phyloP scores from a whole-genome alignment of 2,329 filamentous ascomycete species.

The Nemania sp. region DNA sequence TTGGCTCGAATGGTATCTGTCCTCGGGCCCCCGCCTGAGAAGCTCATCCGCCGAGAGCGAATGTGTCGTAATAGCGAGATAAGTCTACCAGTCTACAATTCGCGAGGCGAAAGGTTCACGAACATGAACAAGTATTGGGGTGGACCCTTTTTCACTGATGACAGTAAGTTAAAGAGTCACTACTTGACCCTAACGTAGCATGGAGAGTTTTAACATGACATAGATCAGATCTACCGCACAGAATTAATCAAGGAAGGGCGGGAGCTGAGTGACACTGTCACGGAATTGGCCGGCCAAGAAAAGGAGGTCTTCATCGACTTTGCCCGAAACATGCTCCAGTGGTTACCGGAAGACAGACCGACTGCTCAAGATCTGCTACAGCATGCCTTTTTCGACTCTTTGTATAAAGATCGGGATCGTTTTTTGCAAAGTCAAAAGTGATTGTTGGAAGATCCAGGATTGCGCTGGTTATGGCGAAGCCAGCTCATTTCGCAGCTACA shows the following conservation, averaged over 20 bases:
- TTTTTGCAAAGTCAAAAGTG: no score
- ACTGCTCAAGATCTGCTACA: not conserved
- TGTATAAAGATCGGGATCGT: not conserved
- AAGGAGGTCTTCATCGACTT: not conserved
- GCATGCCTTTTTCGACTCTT: conserved; percentile 1
- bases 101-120: not conserved
- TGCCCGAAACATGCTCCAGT: not conserved
- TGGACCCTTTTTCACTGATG: not conserved
- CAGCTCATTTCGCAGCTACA: no score
- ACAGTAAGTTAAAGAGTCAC: not conserved
- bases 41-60: not conserved
- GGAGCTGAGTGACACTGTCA: not conserved
- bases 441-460: no score
- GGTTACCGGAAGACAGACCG: not conserved
- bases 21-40: not conserved
- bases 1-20: not conserved
- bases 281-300: not conserved
- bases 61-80: not conserved
- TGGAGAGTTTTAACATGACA: not conserved
- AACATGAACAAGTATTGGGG: not conserved
- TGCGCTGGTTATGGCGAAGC: no score
- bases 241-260: not conserved
- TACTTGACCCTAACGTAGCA: not conserved
- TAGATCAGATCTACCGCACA: not conserved
- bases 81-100: not conserved